Conservation (phyloP, 1,284 basidiomycete species). For the Chondrostereum purpureum region DNA sequence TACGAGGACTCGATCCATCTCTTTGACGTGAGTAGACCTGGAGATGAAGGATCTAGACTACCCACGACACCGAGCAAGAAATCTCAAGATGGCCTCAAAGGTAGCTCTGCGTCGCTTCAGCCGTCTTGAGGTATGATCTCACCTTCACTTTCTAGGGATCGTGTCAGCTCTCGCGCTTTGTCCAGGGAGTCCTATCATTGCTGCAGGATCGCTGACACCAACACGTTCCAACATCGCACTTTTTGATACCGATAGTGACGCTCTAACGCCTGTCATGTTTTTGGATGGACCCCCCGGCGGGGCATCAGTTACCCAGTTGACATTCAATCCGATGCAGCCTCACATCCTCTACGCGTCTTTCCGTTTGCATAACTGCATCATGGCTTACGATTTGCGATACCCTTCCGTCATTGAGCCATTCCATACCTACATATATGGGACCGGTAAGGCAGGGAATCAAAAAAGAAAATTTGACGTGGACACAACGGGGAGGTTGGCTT, state of each 20-base stretch:
- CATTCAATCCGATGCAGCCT: conserved; percentile 70
- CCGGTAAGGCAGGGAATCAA: conserved; percentile 47
- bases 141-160: conserved; percentile 49
- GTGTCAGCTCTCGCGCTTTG: conserved; percentile 79
- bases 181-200: conserved; percentile 62
- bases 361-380: conserved; percentile 57
- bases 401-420: conserved; percentile 48
- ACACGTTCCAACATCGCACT: conserved; percentile 64
- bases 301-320: conserved; percentile 61
- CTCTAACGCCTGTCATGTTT: conserved; percentile 49
- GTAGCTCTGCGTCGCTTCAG: conserved; percentile 29
- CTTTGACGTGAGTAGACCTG: conserved; percentile 72
- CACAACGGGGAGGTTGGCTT: conserved; percentile 59
- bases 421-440: conserved; percentile 28
- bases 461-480: conserved; percentile 76
- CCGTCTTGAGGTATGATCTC: background rate
- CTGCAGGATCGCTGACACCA: conserved; percentile 60
- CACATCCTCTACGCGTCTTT: conserved; percentile 76
- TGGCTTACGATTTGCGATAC: conserved; percentile 78
- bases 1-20: conserved; percentile 87
- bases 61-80: conserved; percentile 73
- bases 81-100: conserved; percentile 81
- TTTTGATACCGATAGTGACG: conserved; percentile 56
- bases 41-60: conserved; percentile 67
- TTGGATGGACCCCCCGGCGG: conserved; percentile 52